Percentiles rank a stretch among this genome's conserved stretches.
Evolutionary conservation across 305 asterid genomes (phyloP).

Genomic region (Nicotiana rustica): DNA sequence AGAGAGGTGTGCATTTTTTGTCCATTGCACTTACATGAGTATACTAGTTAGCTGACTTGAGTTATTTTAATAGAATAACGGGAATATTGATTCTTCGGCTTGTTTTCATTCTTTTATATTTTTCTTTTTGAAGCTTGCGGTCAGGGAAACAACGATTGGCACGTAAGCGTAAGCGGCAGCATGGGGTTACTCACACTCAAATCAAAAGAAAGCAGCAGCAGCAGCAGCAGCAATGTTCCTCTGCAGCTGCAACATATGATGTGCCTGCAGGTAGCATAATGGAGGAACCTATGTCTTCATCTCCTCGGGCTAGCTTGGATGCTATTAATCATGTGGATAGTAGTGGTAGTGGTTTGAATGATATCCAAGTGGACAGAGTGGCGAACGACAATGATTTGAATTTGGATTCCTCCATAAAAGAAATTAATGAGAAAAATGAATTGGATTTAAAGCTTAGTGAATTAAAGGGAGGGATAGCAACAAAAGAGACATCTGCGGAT

Average conservation of each 20-base stretch:
- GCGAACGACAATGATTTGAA: slow-evolving; percentile 49
- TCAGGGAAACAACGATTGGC: slow-evolving; percentile 32
- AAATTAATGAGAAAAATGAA: slow-evolving; percentile 49
- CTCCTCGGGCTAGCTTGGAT: slow-evolving; percentile 45
- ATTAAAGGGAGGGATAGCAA: slow-evolving; percentile 48
- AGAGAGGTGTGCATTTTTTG: slow-evolving; percentile 52
- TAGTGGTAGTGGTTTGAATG: slow-evolving; percentile 42
- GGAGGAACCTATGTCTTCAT: slow-evolving; percentile 51
- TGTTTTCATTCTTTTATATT: slow-evolving; percentile 16
- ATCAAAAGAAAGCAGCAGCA: slow-evolving; percentile 37
- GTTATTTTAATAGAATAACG: background rate
- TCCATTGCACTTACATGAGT: background rate
- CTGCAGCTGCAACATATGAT: slow-evolving; percentile 59
- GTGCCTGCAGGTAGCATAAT: slow-evolving; percentile 58
- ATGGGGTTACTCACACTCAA: slow-evolving; percentile 28
- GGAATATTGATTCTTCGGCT: background rate
- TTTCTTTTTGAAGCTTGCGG: slow-evolving; percentile 34
- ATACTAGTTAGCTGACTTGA: background rate
- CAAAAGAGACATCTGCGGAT: slow-evolving; percentile 40
- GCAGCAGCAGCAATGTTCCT: slow-evolving; percentile 53
- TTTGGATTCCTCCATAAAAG: slow-evolving; percentile 45
- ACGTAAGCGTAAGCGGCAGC: slow-evolving; percentile 37
- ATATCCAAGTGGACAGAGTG: slow-evolving; percentile 43
- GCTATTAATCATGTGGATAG: slow-evolving; percentile 44
- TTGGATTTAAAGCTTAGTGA: slow-evolving; percentile 64